Percentiles rank a stretch among this genome's conserved stretches.
These are phyloP conservation scores for Blastobotrys robertii DNA, from an alignment of 805 yeast species.

Conservation along the genomic window DNA sequence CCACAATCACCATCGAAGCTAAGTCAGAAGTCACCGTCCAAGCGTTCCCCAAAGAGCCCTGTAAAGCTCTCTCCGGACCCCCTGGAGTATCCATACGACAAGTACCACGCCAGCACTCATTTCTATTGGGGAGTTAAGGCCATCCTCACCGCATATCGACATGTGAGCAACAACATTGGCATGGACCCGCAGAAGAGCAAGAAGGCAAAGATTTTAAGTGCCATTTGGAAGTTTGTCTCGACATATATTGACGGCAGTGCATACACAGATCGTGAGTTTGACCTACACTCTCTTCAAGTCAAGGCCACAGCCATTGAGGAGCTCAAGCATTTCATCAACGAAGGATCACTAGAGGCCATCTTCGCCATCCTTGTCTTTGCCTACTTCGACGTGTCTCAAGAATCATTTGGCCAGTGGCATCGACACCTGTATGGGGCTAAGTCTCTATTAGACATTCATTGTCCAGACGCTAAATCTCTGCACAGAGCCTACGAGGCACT, in stretches of 20 bases:
- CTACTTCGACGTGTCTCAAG: slow-evolving; percentile 14
- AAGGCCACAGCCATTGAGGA: slow-evolving; percentile 12
- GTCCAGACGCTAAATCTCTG: slow-evolving; percentile 6
- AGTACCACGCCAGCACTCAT: not conserved
- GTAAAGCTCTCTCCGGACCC: no score
- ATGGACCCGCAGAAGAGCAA: not conserved
- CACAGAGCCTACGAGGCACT: slow-evolving; percentile 3
- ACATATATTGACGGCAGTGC: slow-evolving; percentile 6
- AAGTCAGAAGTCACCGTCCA: no score
- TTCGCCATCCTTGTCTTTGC: slow-evolving; percentile 14
- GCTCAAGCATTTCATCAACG: slow-evolving; percentile 10
- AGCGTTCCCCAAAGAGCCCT: no score
- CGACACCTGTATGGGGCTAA: slow-evolving; percentile 13
- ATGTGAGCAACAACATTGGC: slow-evolving; percentile 7
- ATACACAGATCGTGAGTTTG: slow-evolving; percentile 3
- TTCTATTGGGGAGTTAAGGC: slow-evolving; percentile 16
- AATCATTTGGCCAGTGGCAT: slow-evolving; percentile 14
- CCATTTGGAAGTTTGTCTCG: slow-evolving; percentile 14
- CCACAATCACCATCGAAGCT: no score
- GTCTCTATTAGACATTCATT: slow-evolving; percentile 13
- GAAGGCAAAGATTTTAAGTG: slow-evolving; percentile 8
- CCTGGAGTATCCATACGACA: no score
- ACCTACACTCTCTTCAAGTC: slow-evolving; percentile 8
- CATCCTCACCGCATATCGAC: slow-evolving; percentile 12
- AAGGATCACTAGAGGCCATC: slow-evolving; percentile 13